Conservation (phyloP, 192 early-diverging fungal species). For the Backusella tarrabulga region DNA sequence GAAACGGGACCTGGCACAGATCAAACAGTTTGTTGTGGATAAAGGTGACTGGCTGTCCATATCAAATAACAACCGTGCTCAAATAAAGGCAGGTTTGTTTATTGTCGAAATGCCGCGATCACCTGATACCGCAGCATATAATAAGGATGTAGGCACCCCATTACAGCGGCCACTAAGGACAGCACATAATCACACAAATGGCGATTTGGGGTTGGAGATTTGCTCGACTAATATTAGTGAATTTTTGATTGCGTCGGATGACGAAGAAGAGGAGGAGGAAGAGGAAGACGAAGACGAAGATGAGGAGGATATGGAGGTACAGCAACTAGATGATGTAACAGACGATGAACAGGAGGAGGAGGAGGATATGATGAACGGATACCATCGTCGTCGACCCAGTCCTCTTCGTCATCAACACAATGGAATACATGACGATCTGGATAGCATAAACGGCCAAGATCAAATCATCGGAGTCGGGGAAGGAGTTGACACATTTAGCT, state of each 20-base stretch:
- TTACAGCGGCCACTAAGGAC: conserved; percentile 8
- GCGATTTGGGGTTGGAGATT: conserved; percentile 4
- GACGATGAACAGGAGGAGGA: background rate
- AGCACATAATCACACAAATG: background rate
- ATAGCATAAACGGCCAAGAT: background rate
- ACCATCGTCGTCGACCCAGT: background rate
- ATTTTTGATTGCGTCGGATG: background rate
- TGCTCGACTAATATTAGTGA: conserved; percentile 3
- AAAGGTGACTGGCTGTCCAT: conserved; percentile 24
- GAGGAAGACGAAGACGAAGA: background rate
- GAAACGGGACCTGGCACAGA: conserved; percentile 19
- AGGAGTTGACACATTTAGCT: background rate
- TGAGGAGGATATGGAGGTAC: background rate
- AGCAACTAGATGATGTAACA: background rate
- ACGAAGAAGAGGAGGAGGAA: background rate
- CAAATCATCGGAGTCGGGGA: background rate
- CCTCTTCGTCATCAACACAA: background rate
- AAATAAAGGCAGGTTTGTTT: conserved; percentile 28
- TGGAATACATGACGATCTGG: background rate
- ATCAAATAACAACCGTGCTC: background rate
- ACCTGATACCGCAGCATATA: background rate
- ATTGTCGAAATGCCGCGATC: conserved; percentile 25
- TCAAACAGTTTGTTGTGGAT: conserved; percentile 27
- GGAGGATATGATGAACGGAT: background rate
- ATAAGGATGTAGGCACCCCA: conserved; percentile 3